A percentile compares a stretch with the other conserved stretches of the same genome.
Conservation (phyloP, 2,329 filamentous ascomycete species). For the Chaetomiaceae sp. region DNA sequence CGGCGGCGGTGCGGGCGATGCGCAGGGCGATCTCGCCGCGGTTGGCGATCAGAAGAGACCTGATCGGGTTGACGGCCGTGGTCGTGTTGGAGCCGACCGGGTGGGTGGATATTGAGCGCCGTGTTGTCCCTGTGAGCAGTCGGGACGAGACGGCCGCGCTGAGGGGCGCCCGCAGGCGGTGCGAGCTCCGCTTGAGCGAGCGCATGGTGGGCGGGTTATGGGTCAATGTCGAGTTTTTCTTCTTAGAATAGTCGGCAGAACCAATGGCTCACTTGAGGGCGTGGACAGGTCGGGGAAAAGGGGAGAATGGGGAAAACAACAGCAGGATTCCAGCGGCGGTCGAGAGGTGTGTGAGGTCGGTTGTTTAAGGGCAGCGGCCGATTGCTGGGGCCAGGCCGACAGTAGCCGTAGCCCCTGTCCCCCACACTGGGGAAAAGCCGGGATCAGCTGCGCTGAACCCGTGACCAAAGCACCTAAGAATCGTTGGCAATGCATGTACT, state of each 20-base stretch:
- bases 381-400: conserved; percentile 12
- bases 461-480: conserved; percentile 9
- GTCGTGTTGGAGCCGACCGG: conserved; percentile 30
- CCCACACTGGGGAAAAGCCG: not conserved
- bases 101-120: conserved; percentile 28
- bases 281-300: not conserved
- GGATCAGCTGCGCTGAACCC: conserved; percentile 1
- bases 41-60: conserved; percentile 90
- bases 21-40: conserved; percentile 94
- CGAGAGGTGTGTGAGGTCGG: not conserved
- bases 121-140: conserved; percentile 18
- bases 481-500: too few relatives aligned
- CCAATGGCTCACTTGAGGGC: conserved; percentile 8
- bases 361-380: not conserved
- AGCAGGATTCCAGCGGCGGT: not conserved
- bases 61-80: conserved; percentile 45
- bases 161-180: conserved; percentile 35
- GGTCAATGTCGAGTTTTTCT: not conserved
- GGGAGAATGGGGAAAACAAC: not conserved
- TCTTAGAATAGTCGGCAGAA: not conserved
- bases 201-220: conserved; percentile 39
- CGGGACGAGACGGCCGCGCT: conserved; percentile 11
- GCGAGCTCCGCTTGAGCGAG: conserved; percentile 47
- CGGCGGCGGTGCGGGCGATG: conserved; percentile 79
- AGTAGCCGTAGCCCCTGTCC: conserved; percentile 17